A percentile compares a stretch with the other conserved stretches of the same genome.
Conservation (phyloP, 2,329 filamentous ascomycete genomes). For the Apiospora rasikravindrae region DNA sequence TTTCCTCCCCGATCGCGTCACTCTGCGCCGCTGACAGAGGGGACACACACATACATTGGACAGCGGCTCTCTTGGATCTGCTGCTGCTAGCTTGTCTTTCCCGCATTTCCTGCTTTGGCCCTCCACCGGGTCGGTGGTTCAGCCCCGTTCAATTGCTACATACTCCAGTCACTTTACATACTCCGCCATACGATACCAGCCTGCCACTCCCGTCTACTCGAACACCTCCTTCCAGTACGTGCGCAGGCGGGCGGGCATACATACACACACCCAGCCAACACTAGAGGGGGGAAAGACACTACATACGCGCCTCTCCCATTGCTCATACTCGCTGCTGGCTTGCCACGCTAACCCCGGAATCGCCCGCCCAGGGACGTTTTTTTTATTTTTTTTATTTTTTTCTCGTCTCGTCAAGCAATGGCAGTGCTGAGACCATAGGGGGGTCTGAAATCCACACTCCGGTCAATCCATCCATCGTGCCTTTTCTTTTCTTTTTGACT, state of each 20-base stretch:
- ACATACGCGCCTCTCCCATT: conserved; percentile 10
- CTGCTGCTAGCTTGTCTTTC: conserved; percentile 13
- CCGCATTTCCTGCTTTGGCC: conserved; percentile 14
- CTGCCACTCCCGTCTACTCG: conserved; percentile 2
- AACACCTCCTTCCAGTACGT: not conserved
- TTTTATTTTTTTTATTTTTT: not conserved
- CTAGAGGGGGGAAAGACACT: not conserved
- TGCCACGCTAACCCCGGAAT: not conserved
- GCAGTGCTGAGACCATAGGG: conserved; percentile 21
- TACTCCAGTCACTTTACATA: conserved; percentile 2
- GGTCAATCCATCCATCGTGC: conserved; percentile 18
- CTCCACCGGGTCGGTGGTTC: conserved; percentile 13
- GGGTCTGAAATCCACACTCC: conserved; percentile 9
- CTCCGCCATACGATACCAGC: conserved; percentile 5
- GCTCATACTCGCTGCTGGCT: conserved; percentile 11
- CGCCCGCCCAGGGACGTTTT: conserved; percentile 19
- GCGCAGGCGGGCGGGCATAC: not conserved
- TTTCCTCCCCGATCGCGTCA: conserved; percentile 5
- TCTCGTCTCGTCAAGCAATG: conserved; percentile 1
- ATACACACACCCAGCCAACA: not conserved
- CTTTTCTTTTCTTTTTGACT: not conserved
- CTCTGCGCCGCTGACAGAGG: conserved; percentile 7
- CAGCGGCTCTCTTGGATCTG: conserved; percentile 3
- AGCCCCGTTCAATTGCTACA: conserved; percentile 14
- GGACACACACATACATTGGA: conserved; percentile 4